phyloP scores from a whole-genome alignment of 495 filamentous ascomycete genomes.

The Penicillium steckii region DNA sequence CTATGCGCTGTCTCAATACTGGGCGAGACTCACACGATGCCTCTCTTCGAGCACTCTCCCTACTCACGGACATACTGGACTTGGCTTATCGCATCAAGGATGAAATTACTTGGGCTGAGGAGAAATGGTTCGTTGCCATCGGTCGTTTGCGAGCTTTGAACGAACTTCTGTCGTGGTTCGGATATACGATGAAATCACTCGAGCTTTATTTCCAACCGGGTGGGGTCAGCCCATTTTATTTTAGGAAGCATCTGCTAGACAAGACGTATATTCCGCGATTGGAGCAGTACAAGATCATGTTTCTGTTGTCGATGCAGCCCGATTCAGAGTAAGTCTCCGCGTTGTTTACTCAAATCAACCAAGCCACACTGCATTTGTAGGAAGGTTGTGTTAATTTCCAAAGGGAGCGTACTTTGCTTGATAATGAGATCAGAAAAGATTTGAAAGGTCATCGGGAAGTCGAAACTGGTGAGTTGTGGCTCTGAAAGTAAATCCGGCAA shows the following conservation, averaged over 20 bases:
- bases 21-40: no score
- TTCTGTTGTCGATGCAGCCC: slow-evolving; percentile 29
- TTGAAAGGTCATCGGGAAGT: no score
- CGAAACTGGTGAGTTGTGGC: no score
- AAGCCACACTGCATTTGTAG: no score
- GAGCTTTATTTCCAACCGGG: slow-evolving; percentile 36
- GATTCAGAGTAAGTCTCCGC: slow-evolving; percentile 31
- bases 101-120: slow-evolving; percentile 23
- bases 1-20: no score
- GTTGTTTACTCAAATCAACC: no score
- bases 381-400: no score
- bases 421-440: no score
- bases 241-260: slow-evolving; percentile 31
- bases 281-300: slow-evolving; percentile 33
- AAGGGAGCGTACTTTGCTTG: no score
- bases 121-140: slow-evolving; percentile 26
- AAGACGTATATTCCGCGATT: slow-evolving; percentile 23
- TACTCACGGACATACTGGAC: no score
- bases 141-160: slow-evolving; percentile 16
- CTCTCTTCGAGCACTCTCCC: no score
- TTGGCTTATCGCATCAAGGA: slow-evolving; percentile 25
- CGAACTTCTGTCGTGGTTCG: slow-evolving; percentile 24
- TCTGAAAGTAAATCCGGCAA: no score
- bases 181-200: slow-evolving; percentile 22
- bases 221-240: slow-evolving; percentile 26